Percentiles rank a stretch among this genome's conserved stretches.
phyloP scores from a whole-genome alignment of 1,284 basidiomycete genomes.

The Irpex sp. region DNA sequence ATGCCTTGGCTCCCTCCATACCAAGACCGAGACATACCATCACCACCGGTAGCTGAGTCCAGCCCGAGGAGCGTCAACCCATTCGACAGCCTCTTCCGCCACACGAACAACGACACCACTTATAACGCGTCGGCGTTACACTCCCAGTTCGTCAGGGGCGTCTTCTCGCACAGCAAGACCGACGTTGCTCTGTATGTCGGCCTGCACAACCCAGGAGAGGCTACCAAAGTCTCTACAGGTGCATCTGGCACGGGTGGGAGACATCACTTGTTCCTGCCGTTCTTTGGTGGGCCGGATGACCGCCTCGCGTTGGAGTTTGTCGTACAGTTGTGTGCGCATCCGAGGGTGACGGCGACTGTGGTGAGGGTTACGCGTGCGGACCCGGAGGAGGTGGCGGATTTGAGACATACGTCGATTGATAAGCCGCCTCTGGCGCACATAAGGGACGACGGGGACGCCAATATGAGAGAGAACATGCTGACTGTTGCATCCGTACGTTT shows the following conservation, averaged over 20 bases:
- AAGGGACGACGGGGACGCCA: constrained; percentile 27
- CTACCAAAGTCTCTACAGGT: constrained; percentile 21
- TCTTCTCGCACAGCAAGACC: constrained; percentile 47
- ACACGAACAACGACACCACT: constrained; percentile 19
- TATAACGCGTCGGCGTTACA: constrained; percentile 35
- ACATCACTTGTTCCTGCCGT: constrained; percentile 60
- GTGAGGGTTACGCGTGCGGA: constrained; percentile 53
- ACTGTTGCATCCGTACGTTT: constrained; percentile 43
- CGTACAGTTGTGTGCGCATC: constrained; percentile 54
- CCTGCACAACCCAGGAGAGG: constrained; percentile 40
- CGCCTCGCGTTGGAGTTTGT: constrained; percentile 56
- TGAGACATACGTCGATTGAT: constrained; percentile 18
- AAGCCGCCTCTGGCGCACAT: constrained; percentile 24
- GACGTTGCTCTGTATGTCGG: constrained; percentile 73
- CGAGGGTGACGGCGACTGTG: constrained; percentile 51
- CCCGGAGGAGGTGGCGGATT: constrained; percentile 29
- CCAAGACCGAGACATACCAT: constrained; percentile 12
- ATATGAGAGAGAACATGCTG: constrained; percentile 31
- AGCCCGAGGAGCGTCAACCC: constrained; percentile 33
- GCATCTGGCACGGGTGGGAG: constrained; percentile 17
- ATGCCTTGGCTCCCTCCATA: constrained; percentile 59
- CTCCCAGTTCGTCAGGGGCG: constrained; percentile 56
- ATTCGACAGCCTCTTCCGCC: constrained; percentile 62
- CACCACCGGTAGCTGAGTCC: constrained; percentile 12
- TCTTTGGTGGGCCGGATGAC: constrained; percentile 73